Base-by-base conservation (phyloP, 305 asterid genomes). In the Coffea humblotiana region DNA sequence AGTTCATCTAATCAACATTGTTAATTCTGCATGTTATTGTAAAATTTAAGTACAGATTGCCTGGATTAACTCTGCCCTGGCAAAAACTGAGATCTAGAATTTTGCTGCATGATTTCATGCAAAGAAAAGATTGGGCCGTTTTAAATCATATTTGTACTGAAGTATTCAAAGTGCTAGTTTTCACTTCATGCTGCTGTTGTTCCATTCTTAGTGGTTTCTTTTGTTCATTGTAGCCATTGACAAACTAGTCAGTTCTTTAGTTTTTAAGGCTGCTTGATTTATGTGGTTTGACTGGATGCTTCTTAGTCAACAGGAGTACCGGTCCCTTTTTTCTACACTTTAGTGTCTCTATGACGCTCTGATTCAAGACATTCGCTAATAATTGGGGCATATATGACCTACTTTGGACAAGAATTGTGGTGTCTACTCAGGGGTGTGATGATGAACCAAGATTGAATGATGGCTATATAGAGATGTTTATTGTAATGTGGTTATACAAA, bases 1-100 rank as follows among this genome's bases (percentile, higher is more conserved):
- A 72, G 79, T 76, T 68, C 71, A 54, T n/a, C 65, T 83, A 61
- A 56, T 81, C 58, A 23, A 79, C 78, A 48, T 79, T 75, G 32
- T 0, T 80, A 63, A 19, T 51, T 56, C 65, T 47, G 58, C 32
- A 0, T 40, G 21, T 52, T 48, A 29, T 37, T 52, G 8, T n/a
- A 35, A 5, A 32, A 35, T 40, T 66, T 45, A 13, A 67, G 47
- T 40, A 66, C 21, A 54, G 35, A 23, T 68, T 40, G 56, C 58
- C 23, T n/a, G 56, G 43, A 25, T 4, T 25, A 23, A 37, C 29
- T 78, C 2, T 67, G 11, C 18, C 40, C 35, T 4, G 10, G 10
- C 48, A 29, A 23, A 37, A 56, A 21, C 58, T 37, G 58, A 25
- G 19, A 11, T 32, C 51, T 15, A 70, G 49, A 35, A 10, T 60